Conservation (phyloP, 164 flowering plant species). For the Umbellularia californica region DNA sequence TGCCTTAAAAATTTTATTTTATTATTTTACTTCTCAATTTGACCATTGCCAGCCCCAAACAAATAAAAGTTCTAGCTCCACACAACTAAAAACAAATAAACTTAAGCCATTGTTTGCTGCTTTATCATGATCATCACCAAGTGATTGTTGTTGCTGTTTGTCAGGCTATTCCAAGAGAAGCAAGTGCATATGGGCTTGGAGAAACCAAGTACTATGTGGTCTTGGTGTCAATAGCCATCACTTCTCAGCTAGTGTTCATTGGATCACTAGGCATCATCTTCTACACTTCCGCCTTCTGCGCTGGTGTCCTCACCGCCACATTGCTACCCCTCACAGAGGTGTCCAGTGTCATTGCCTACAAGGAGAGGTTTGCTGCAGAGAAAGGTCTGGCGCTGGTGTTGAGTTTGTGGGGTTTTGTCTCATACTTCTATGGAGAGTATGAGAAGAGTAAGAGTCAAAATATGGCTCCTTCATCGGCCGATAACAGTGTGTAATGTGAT, state of each 20-base stretch:
- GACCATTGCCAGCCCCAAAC: no score
- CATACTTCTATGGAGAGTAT: conserved; percentile 17
- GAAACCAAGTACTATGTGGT: conserved; percentile 15
- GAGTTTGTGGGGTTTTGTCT: conserved; percentile 16
- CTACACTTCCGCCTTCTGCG: conserved; percentile 8
- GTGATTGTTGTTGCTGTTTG: neutral
- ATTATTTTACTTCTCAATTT: no score
- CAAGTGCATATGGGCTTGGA: conserved; percentile 11
- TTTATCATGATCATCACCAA: neutral
- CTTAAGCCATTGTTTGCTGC: no score
- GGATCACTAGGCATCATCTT: conserved; percentile 14
- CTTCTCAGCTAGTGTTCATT: neutral
- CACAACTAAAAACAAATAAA: no score
- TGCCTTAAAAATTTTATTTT: no score
- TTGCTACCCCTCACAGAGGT: conserved; percentile 11
- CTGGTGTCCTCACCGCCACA: conserved; percentile 5
- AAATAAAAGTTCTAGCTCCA: no score
- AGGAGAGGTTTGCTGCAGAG: conserved; percentile 17
- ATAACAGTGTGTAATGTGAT: neutral
- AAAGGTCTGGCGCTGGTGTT: conserved; percentile 16
- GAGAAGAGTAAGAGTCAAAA: conserved; percentile 4
- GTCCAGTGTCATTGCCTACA: conserved; percentile 5
- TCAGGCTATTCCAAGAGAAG: conserved; percentile 20
- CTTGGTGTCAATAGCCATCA: neutral
- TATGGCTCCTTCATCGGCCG: neutral